Evolutionary conservation across 2,329 filamentous ascomycete genomes (phyloP), one percentile per base, ranked within the genome.

Genomic region (Thielaviopsis ethacetica): DNA sequence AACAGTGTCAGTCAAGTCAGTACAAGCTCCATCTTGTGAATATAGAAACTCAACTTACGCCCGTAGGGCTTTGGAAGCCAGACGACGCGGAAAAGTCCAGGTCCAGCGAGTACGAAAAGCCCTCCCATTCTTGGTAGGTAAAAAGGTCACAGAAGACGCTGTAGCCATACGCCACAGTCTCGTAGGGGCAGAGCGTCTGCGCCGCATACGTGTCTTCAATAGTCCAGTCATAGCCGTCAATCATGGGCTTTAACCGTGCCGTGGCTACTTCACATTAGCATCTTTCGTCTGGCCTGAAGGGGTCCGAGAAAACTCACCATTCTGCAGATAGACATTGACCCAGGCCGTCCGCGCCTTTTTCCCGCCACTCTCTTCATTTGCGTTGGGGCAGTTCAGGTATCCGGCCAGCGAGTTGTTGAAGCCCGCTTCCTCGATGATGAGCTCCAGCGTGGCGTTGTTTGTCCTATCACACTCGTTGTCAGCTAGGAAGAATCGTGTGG

Each of bases 91-190:
- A 74, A 65, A 87, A 90, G 34, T 67, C 70, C 41, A 90, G 73
- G 63, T 90, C 86, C 59, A 85, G 74, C 3, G 79, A 78, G 69
- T 91, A 91, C 59, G 83, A 82, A 66, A 85, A 90, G 47, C 76
- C 80, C 55, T 80, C 71, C 85, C 85, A 91, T 67, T 91, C 86
- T 21, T 83, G 75, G 63, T 84, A 87, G 0, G 81, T 88, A 67
- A 90, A 91, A 3, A 91, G 75, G 24, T 81, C 73, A 66, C 86
- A 91, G 72, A 87, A 91, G 10, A 75, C 76, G 64, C 83, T 87
- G 71, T 82, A 90, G 22, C 86, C 86, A 61, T 85, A 83, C 1
- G 84, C 82, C n/a, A 88, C 77, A 0, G 84, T 88, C 68, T 91
- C 86, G 66, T 90, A 91, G 0, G 86, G 82, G 64, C 86, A 91